A percentile compares a stretch with the other conserved stretches of the same genome.
Conservation (phyloP, 208 protist genomes). For the Crithidia bombi region DNA sequence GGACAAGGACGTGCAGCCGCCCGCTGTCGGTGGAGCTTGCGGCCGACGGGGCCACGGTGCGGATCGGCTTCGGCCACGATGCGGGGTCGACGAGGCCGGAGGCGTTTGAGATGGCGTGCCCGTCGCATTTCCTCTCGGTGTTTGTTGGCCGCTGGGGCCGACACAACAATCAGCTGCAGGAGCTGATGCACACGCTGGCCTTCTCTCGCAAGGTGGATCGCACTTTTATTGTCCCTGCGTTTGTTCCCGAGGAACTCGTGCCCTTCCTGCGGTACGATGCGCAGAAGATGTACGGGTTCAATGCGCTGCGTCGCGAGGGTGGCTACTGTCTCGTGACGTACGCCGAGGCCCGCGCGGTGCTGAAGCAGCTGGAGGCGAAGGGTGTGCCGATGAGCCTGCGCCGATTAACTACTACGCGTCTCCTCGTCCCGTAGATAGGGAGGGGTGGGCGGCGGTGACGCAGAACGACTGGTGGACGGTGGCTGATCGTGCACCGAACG, state of each 20-base stretch:
- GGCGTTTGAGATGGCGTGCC: slow-evolving; percentile 7
- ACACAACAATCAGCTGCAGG: slow-evolving; percentile 27
- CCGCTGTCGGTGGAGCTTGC: neutral
- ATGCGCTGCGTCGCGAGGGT: slow-evolving; percentile 22
- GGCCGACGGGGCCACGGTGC: neutral
- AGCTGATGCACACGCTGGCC: slow-evolving; percentile 16
- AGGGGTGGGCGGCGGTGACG: neutral
- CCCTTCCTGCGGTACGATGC: slow-evolving; percentile 3
- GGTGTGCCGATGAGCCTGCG: neutral
- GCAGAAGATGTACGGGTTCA: slow-evolving; percentile 23
- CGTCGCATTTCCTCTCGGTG: slow-evolving; percentile 17
- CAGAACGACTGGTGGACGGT: neutral
- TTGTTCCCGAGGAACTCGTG: slow-evolving; percentile 1
- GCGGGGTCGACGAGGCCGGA: neutral
- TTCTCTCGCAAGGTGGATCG: slow-evolving; percentile 9
- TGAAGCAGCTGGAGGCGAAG: slow-evolving; percentile 3
- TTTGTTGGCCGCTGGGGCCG: slow-evolving; percentile 22
- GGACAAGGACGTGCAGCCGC: slow-evolving; percentile 14
- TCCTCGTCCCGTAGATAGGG: neutral
- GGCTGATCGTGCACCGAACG: neutral
- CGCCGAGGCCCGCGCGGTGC: slow-evolving; percentile 13
- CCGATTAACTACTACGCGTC: slow-evolving; percentile 12
- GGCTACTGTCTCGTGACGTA: slow-evolving; percentile 20
- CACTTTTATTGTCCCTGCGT: slow-evolving; percentile 12
- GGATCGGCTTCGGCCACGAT: slow-evolving; percentile 9